These are phyloP conservation scores for Colletotrichum musae DNA, from an alignment of 2,329 filamentous ascomycete species.

Conservation along the genomic window DNA sequence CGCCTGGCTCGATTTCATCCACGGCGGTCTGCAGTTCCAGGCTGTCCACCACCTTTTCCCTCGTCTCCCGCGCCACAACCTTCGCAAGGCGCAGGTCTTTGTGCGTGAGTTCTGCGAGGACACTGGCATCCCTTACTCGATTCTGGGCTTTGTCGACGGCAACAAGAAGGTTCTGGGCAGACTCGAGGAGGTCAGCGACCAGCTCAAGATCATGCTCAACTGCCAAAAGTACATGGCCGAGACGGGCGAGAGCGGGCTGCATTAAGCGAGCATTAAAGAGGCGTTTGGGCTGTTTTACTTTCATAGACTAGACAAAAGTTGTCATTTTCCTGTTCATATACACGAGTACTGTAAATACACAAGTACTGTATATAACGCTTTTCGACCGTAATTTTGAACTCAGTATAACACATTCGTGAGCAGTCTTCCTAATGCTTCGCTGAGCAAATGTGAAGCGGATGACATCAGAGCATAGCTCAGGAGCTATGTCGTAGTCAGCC, in stretches of 20 bases:
- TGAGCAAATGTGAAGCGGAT: neutral
- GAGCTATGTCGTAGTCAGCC: neutral
- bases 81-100: constrained; percentile 71
- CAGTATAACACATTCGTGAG: no score
- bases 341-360: neutral
- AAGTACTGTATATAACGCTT: no score
- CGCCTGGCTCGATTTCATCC: constrained; percentile 79
- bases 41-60: constrained; percentile 80
- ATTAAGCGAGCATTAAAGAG: constrained; percentile 43
- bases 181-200: constrained; percentile 71
- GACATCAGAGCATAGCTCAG: neutral
- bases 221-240: constrained; percentile 68
- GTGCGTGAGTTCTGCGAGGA: constrained; percentile 77
- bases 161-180: constrained; percentile 67
- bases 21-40: constrained; percentile 82
- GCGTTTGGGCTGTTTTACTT: constrained; percentile 20
- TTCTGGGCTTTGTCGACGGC: constrained; percentile 73
- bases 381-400: no score
- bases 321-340: neutral
- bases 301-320: constrained; percentile 37
- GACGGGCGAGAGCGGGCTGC: constrained; percentile 61
- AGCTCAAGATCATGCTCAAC: constrained; percentile 71
- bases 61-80: constrained; percentile 77
- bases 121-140: constrained; percentile 73
- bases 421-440: no score